These are phyloP conservation scores for Inonotus hispidus DNA, from an alignment of 1,284 basidiomycete genomes.

Conservation along the genomic window DNA sequence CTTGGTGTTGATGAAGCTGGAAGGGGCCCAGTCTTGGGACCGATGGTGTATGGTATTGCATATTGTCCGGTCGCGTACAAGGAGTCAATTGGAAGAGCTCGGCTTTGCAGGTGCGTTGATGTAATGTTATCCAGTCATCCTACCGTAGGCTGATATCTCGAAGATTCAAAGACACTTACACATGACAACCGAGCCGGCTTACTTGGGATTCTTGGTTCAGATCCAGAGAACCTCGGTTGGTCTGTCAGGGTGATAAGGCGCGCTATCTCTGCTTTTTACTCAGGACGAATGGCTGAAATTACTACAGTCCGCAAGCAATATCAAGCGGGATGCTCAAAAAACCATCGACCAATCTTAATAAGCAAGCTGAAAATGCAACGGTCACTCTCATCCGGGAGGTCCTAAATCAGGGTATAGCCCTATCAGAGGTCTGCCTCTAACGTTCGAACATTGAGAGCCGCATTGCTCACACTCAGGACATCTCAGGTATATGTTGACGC, in stretches of 20 bases:
- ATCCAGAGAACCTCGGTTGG: slow-evolving; percentile 71
- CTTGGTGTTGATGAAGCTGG: slow-evolving; percentile 98
- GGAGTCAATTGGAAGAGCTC: slow-evolving; percentile 65
- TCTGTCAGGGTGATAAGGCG: slow-evolving; percentile 78
- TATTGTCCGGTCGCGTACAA: slow-evolving; percentile 85
- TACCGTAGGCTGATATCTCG: not conserved
- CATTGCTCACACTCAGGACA: no score
- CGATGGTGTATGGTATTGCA: slow-evolving; percentile 93
- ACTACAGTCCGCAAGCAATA: slow-evolving; percentile 79
- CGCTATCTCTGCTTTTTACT: slow-evolving; percentile 17
- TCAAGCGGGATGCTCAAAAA: slow-evolving; percentile 86
- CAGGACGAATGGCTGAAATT: slow-evolving; percentile 7
- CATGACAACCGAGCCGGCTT: slow-evolving; percentile 64
- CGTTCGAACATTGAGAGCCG: not conserved
- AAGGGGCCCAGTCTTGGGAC: slow-evolving; percentile 89
- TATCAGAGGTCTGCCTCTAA: slow-evolving; percentile 64
- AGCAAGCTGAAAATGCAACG: slow-evolving; percentile 91
- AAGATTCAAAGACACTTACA: slow-evolving; percentile 90
- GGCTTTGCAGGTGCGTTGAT: slow-evolving; percentile 77
- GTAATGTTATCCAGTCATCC: not conserved
- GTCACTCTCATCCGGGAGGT: slow-evolving; percentile 83
- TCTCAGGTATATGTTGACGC: slow-evolving; percentile 93
- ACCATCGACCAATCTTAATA: slow-evolving; percentile 85
- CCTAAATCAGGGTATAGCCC: slow-evolving; percentile 69
- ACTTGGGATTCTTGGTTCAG: slow-evolving; percentile 56